Evolutionary conservation across 2,329 filamentous ascomycete species (phyloP), one percentile per base, ranked within the genome.

Genomic region (Colletotrichum incanum): DNA sequence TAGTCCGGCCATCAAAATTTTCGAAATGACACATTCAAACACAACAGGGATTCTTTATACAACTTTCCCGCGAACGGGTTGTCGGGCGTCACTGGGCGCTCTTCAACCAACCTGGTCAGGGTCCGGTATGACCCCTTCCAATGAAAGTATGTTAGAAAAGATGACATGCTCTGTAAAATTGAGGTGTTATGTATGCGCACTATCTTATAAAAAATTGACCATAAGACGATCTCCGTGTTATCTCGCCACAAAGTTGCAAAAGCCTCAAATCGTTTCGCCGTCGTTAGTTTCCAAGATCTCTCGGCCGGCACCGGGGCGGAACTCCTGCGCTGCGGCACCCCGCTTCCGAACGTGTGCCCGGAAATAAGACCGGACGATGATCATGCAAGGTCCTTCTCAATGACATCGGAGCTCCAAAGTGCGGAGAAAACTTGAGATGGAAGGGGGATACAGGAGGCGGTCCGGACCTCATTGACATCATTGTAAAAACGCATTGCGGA

Each of bases 261-360:
- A 14, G 1, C 34, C 7, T 26, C 34, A 41, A 18, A 20, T 18
- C 5, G 49, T 28, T 20, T 52, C 49, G 26, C 11, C 50, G 16
- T 54, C 18, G 50, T 16, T 16, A 26, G 5, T n/a, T n/a, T 55
- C 12, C 1, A 5, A 18, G 20, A 39, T 6, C 34, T 54, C 37
- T 31, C 11, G 58, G 65, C 28, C 65, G 45, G 58, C 58, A 56
- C 37, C 47, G 37, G 49, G 39, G 47, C 49, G 49, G 47, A 37
- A 28, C 43, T 26, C 49, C 49, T 45, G 39, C 39, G 23, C 54
- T 39, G 58, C 28, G 12, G 28, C 34, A 43, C 34, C 65, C 55
- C 34, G 34, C 55, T 45, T 20, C 18, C 16, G 23, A 52, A 31
- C 31, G 41, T 6, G 37, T 41, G 34, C 18, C 45, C 34, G 45